These are phyloP conservation scores for Penicillium parvum DNA, from an alignment of 495 filamentous ascomycete genomes.

Conservation along the genomic window DNA sequence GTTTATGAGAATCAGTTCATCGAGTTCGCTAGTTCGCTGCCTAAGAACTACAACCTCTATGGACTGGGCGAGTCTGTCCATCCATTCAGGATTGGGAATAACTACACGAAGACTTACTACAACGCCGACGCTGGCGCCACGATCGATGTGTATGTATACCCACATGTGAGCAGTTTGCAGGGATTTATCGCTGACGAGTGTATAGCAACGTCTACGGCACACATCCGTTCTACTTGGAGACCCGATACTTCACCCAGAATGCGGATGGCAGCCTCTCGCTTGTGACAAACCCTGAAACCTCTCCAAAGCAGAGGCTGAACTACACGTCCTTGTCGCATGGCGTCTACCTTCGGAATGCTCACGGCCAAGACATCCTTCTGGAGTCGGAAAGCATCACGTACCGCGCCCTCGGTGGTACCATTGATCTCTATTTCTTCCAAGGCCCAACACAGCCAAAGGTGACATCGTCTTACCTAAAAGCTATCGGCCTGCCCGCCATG, in stretches of 20 bases:
- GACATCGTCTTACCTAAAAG: constrained; percentile 42
- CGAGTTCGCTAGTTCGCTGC: constrained; percentile 45
- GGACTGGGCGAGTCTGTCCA: constrained; percentile 53
- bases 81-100: constrained; percentile 41
- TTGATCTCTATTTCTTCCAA: constrained; percentile 53
- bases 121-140: constrained; percentile 47
- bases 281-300: constrained; percentile 42
- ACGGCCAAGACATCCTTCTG: constrained; percentile 67
- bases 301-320: constrained; percentile 35
- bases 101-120: constrained; percentile 58
- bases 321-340: constrained; percentile 52
- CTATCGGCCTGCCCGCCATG: constrained; percentile 47
- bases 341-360: constrained; percentile 54
- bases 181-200: not conserved
- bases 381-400: constrained; percentile 42
- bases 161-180: not conserved
- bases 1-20: constrained; percentile 56
- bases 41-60: constrained; percentile 53
- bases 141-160: not conserved
- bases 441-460: constrained; percentile 47
- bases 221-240: constrained; percentile 52
- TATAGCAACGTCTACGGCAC: constrained; percentile 49
- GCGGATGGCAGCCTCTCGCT: constrained; percentile 46
- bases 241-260: constrained; percentile 29
- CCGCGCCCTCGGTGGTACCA: constrained; percentile 54